These are phyloP conservation scores for Talaromyces islandicus DNA, from an alignment of 2,329 filamentous ascomycete genomes.

Conservation along the genomic window DNA sequence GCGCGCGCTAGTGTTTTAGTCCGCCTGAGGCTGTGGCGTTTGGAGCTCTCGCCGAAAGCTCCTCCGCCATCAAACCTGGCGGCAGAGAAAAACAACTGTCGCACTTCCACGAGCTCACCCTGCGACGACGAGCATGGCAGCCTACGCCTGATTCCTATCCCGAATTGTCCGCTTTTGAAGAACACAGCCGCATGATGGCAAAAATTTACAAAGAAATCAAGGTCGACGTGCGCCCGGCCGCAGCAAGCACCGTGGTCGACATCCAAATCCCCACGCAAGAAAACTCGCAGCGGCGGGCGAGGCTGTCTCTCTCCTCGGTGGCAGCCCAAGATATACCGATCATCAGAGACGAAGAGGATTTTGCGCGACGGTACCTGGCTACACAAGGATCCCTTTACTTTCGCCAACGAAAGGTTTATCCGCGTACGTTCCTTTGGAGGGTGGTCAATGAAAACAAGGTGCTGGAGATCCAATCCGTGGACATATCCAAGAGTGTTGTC, in stretches of 20 bases:
- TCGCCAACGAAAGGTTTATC: conserved; percentile 66
- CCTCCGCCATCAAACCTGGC: conserved; percentile 2
- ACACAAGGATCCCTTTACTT: conserved; percentile 79
- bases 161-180: neutral
- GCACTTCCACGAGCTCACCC: conserved; percentile 1
- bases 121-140: conserved; percentile 6
- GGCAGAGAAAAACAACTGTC: neutral
- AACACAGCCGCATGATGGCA: conserved; percentile 49
- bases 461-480: conserved; percentile 76
- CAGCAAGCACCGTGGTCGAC: conserved; percentile 62
- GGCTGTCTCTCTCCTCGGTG: conserved; percentile 42
- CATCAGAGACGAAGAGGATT: conserved; percentile 59
- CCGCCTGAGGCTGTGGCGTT: neutral
- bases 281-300: conserved; percentile 40
- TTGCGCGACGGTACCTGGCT: conserved; percentile 67
- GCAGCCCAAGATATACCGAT: conserved; percentile 30
- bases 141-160: conserved; percentile 11
- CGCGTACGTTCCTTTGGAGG: conserved; percentile 86
- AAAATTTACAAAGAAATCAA: conserved; percentile 81
- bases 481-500: conserved; percentile 65
- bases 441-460: conserved; percentile 73
- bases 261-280: conserved; percentile 56
- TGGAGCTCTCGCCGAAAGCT: neutral
- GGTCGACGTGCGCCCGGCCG: conserved; percentile 71
- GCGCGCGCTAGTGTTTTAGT: neutral